These are phyloP conservation scores for Trichosanthes truncata DNA, from an alignment of 306 rosid species.

Conservation along the genomic window DNA sequence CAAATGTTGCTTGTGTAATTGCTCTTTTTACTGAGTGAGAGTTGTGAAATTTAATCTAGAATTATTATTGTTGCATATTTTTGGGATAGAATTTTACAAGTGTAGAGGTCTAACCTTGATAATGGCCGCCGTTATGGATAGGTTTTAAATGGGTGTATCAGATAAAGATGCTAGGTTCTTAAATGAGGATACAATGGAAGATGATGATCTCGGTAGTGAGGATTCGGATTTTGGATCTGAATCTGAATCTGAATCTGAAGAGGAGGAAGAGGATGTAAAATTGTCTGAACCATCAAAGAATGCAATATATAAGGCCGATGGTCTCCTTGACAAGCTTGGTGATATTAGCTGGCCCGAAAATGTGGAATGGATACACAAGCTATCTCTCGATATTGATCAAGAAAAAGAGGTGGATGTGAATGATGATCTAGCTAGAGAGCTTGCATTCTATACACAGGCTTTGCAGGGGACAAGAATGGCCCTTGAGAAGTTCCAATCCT, in stretches of 20 bases:
- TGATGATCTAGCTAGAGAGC: slow-evolving; percentile 82
- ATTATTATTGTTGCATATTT: neutral
- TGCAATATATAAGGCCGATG: slow-evolving; percentile 57
- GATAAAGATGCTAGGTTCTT: slow-evolving; percentile 7
- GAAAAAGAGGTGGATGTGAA: slow-evolving; percentile 74
- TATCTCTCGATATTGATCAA: slow-evolving; percentile 60
- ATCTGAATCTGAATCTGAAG: slow-evolving; percentile 50
- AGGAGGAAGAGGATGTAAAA: slow-evolving; percentile 43
- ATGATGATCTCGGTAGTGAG: slow-evolving; percentile 20
- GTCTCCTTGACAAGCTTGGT: slow-evolving; percentile 71
- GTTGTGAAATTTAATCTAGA: neutral
- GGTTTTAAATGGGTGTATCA: slow-evolving; percentile 36
- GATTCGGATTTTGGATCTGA: slow-evolving; percentile 41
- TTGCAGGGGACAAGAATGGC: slow-evolving; percentile 74
- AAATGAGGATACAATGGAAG: slow-evolving; percentile 18
- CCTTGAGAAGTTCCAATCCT: slow-evolving; percentile 55
- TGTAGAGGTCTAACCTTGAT: neutral
- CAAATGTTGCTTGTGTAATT: neutral
- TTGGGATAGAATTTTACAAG: neutral
- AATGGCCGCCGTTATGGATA: neutral
- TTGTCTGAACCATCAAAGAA: slow-evolving; percentile 51
- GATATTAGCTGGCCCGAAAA: slow-evolving; percentile 81
- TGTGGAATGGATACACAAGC: slow-evolving; percentile 63
- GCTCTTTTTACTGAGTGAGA: neutral
- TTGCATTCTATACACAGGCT: slow-evolving; percentile 73